Base-by-base conservation (phyloP, 768 basidiomycete species). In the Crucibulum laeve region DNA sequence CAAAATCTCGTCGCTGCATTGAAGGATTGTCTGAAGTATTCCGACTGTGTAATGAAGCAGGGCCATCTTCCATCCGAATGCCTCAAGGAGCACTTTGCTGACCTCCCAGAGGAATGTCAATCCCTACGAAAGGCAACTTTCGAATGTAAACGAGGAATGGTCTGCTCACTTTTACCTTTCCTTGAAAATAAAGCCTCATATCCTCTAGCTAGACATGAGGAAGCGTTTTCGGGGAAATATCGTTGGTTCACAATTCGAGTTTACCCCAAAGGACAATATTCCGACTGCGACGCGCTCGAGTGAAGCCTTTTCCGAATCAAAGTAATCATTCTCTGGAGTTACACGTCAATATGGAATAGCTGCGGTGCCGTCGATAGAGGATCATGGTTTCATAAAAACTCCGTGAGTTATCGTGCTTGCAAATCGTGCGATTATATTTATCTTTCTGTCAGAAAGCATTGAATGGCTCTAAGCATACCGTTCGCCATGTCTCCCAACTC, bases 111-210 rank as follows among this genome's bases (percentile, higher is more conserved):
- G 52, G 74, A 85, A 53, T 95, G 92, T 59, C 79, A 80, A 58
- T 75, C 80, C 21, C 66, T 95, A 43, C 74, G 92, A 40, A 82
- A 80, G 61, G 88, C 89, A 8, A 82, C 87, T 1, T 92, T 87
- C 53, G 89, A 94, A 51, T 95, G 92, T 68, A 95, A 95, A 63
- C 75, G 90, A 46, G 88, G 84, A 33, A 87, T 91, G 87, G 90
- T 69, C 18, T 14, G 19, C 10, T 46, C 22, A 32, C 24, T 13
- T 10, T 32, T 36, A 6, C 1, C 15, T 38, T 18, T 13, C 2
- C 23, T 40, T 24, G 39, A 21, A 25, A 36, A 34, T 38, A 38
- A 42, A 19, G 38, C 17, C n/a, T 3, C 13, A n/a, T n/a, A n/a
- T 35, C 42, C 1, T 28, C 21, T 40, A 91, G 87, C 64, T 91